Evolutionary conservation across 371 early-diverging fungal species (phyloP).

Genomic region (Choanephora cucurbitarum): DNA sequence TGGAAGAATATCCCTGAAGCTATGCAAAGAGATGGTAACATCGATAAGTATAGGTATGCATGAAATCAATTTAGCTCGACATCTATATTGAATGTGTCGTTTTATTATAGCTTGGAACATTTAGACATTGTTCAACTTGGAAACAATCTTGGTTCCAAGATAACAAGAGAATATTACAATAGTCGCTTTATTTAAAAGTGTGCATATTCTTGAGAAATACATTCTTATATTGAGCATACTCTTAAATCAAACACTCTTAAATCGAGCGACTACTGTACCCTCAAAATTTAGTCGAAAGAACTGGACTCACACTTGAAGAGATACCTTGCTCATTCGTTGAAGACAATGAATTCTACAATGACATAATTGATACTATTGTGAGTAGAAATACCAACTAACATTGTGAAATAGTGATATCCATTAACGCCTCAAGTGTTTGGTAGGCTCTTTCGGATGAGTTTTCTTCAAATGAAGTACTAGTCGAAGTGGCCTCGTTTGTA

Average conservation of each 20-base stretch:
- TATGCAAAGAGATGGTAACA: conserved; percentile 16
- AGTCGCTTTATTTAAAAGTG: no score
- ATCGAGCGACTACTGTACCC: conserved; percentile 12
- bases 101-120: conserved; percentile 10
- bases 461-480: conserved; percentile 22
- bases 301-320: conserved; percentile 19
- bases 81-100: conserved; percentile 16
- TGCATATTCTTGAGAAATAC: no score
- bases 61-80: conserved; percentile 15
- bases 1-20: conserved; percentile 15
- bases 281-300: conserved; percentile 16
- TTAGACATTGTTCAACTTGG: conserved; percentile 16
- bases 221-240: no score
- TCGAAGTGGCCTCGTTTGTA: conserved; percentile 16
- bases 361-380: conserved; percentile 19
- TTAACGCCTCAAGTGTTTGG: conserved; percentile 18
- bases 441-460: conserved; percentile 20
- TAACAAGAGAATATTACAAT: no score
- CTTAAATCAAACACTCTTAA: no score
- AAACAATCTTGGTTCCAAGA: conserved; percentile 17
- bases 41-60: conserved; percentile 19
- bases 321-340: conserved; percentile 18
- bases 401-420: conserved; percentile 16
- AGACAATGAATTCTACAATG: conserved; percentile 21
- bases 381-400: conserved; percentile 21